phyloP scores from a whole-genome alignment of 306 rosid genomes.

The Luffa acutangula region DNA sequence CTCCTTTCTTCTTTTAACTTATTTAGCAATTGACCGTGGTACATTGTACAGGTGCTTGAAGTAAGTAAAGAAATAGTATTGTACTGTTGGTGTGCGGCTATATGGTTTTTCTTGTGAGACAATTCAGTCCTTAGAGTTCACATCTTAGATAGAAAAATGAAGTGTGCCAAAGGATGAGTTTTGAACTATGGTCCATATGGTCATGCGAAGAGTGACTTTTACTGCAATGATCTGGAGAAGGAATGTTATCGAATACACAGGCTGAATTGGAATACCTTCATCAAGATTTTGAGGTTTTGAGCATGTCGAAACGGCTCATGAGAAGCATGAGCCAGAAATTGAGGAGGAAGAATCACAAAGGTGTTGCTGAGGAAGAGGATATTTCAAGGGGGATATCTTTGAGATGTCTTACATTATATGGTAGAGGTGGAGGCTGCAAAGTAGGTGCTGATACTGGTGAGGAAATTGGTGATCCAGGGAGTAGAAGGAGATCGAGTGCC shows the following conservation, averaged over 20 bases:
- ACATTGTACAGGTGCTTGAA: conserved; percentile 10
- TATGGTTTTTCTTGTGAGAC: not conserved
- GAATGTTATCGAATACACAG: conserved; percentile 51
- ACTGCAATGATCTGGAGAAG: conserved; percentile 22
- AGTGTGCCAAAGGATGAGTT: not conserved
- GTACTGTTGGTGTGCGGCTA: not conserved
- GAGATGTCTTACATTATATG: conserved; percentile 66
- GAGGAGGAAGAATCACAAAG: conserved; percentile 53
- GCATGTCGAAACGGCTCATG: conserved; percentile 76
- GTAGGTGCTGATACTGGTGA: conserved; percentile 95
- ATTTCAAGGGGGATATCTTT: conserved; percentile 52
- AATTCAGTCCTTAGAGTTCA: not conserved
- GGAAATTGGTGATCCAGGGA: conserved; percentile 60
- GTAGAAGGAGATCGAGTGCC: conserved; percentile 81
- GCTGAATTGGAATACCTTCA: conserved; percentile 42
- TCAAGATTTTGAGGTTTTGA: conserved; percentile 58
- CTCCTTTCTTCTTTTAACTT: not conserved
- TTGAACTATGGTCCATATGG: conserved; percentile 6
- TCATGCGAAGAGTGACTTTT: conserved; percentile 24
- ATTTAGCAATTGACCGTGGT: not conserved
- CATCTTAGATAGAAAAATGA: not conserved
- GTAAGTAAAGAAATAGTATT: not conserved
- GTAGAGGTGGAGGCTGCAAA: conserved; percentile 94
- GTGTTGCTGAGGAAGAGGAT: conserved; percentile 55
- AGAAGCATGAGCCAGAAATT: conserved; percentile 84